These are phyloP conservation scores for Tripidium arundinaceum DNA, from an alignment of 202 grass and related monocot genomes.

Conservation along the genomic window DNA sequence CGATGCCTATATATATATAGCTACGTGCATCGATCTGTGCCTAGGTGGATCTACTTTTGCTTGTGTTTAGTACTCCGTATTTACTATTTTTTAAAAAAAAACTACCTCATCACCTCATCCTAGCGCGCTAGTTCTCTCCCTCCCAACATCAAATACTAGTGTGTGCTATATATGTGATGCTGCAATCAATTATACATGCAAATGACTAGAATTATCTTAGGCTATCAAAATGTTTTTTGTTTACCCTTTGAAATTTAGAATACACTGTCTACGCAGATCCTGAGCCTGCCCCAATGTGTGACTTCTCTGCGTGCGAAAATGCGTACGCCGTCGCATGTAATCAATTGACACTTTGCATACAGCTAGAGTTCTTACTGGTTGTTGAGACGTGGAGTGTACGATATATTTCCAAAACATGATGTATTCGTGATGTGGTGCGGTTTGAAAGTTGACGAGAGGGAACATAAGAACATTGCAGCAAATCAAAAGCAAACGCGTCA, in stretches of 20 bases:
- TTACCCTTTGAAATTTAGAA: not conserved
- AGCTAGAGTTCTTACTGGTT: too few relatives aligned
- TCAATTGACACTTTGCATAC: too few relatives aligned
- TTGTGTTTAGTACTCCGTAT: not conserved
- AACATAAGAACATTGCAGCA: not conserved
- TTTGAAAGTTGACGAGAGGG: conserved; percentile 1
- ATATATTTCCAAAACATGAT: conserved; percentile 11
- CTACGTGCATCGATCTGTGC: not conserved
- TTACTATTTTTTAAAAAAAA: too few relatives aligned
- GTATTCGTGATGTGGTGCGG: not conserved
- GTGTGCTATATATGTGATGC: too few relatives aligned
- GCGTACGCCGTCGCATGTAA: not conserved
- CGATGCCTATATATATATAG: not conserved
- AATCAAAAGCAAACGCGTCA: conserved; percentile 16
- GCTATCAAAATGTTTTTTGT: not conserved
- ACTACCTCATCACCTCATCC: too few relatives aligned
- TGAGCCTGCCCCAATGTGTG: not conserved
- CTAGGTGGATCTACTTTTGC: not conserved
- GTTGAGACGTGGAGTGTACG: conserved; percentile 2
- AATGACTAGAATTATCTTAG: not conserved
- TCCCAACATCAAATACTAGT: too few relatives aligned
- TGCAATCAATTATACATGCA: too few relatives aligned
- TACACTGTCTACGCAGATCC: not conserved
- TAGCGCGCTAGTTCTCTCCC: too few relatives aligned
- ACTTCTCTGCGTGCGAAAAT: not conserved